Base-by-base conservation (phyloP, 768 basidiomycete species). In the Sarcodon sp. region DNA sequence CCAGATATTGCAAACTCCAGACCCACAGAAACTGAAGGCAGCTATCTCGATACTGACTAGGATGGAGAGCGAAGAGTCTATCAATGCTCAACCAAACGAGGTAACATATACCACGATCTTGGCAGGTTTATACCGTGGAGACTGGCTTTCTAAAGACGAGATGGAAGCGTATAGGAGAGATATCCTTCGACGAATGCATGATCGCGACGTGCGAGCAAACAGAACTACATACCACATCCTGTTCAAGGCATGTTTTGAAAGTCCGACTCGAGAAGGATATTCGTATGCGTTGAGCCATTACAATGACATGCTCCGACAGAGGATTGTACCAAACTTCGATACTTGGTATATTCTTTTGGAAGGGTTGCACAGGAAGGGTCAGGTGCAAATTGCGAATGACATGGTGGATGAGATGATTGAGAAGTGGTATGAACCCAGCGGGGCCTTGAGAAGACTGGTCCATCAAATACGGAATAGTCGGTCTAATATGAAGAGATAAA, bases 31-130 rank as follows among this genome's bases (percentile, higher is more conserved):
- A 46, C 61, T 96, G 32, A 63, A 62, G 4, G 74, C 76, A 2
- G 87, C 82, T 1, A 65, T 92, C 55, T 68, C 75, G n/a, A 62
- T 97, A 47, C 65, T 96, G 48, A 63, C 69, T 47, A 72, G 70
- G 57, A 91, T 97, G 87, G 91, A 90, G 61, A 62, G 68, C 46
- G 65, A 72, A 46, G 52, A 51, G 8, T 53, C 57, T 18, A 61
- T 66, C 3, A 60, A 66, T 4, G 61, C 68, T 21, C 61, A 61
- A 43, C 83, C 88, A 1, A 93, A 84, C 58, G 77, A 79, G 50
- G 72, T 90, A 52, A 91, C 88, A 31, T 98, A 91, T 64, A 92
- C 90, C 0, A 69, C 79, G 1, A 68, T 96, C 44, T 69, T 96
- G 44, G 68, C 80, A 7, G 84, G 81, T 4, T 69, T 93, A 53